Evolutionary conservation across 129 eudicot species (phyloP).

Genomic region (Saposhnikovia divaricata): DNA sequence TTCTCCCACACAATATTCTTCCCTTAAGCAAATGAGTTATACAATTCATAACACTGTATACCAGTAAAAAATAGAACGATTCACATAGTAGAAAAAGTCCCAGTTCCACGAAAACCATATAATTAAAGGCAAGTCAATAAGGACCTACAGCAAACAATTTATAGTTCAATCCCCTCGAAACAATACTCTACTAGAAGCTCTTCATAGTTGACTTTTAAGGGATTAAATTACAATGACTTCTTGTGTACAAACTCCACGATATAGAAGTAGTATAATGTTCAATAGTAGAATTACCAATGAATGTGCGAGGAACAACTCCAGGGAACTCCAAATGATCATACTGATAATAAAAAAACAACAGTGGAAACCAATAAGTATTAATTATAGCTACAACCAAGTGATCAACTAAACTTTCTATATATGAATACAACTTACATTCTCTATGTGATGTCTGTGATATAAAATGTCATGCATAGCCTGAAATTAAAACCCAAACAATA

Average conservation of each 20-base stretch:
- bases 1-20: not conserved
- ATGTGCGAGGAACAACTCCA: slow-evolving; percentile 99
- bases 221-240: not conserved
- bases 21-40: not conserved
- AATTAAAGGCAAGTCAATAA: not conserved
- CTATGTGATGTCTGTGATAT: slow-evolving; percentile 68
- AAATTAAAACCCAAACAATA: slow-evolving; percentile 12
- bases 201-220: not conserved
- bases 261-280: not conserved
- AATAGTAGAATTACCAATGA: slow-evolving; percentile 46
- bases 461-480: slow-evolving; percentile 96
- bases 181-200: not conserved
- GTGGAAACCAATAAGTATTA: not conserved
- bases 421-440: slow-evolving; percentile 41
- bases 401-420: not conserved
- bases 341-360: slow-evolving; percentile 31
- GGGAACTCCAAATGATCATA: slow-evolving; percentile 98
- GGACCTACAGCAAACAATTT: not conserved
- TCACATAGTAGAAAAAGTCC: not conserved
- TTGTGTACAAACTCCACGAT: not conserved
- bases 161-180: not conserved
- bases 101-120: not conserved
- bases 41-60: not conserved
- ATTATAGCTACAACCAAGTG: not conserved
- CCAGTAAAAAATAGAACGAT: not conserved